Conservation (phyloP, 2,329 filamentous ascomycete species). For the Aspergillus sp. region DNA sequence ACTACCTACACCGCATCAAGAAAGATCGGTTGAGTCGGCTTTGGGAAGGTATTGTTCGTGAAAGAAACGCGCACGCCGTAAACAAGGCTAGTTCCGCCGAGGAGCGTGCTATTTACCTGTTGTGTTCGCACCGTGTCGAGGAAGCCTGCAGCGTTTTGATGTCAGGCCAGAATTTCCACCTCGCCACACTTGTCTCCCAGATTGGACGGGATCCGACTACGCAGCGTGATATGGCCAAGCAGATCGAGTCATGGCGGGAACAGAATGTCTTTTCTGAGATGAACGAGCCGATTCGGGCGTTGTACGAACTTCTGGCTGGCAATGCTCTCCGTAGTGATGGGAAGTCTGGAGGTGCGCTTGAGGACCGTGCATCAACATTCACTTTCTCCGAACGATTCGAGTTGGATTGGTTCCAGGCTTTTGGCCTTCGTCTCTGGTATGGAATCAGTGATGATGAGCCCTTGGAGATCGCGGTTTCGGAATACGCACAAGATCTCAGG, state of each 20-base stretch:
- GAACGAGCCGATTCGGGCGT: constrained; percentile 74
- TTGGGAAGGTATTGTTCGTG: constrained; percentile 49
- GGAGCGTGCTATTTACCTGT: constrained; percentile 77
- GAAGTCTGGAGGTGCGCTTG: constrained; percentile 66
- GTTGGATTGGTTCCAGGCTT: constrained; percentile 90
- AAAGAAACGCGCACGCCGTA: constrained; percentile 68
- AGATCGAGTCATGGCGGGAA: constrained; percentile 81
- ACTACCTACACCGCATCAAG: constrained; percentile 46
- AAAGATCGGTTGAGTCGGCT: constrained; percentile 48
- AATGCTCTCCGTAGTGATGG: constrained; percentile 84
- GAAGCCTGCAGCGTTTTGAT: constrained; percentile 81
- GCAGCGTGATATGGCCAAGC: constrained; percentile 72
- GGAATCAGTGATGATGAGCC: constrained; percentile 67
- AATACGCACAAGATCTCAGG: constrained; percentile 71
- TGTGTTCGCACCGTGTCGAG: constrained; percentile 74
- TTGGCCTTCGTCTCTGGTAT: constrained; percentile 90
- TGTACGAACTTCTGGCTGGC: constrained; percentile 87
- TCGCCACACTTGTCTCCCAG: constrained; percentile 81
- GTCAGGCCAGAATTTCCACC: constrained; percentile 72
- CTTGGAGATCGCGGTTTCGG: constrained; percentile 69
- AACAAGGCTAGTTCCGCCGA: constrained; percentile 65
- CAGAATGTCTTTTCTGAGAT: constrained; percentile 86
- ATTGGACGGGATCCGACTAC: constrained; percentile 71
- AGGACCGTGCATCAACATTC: constrained; percentile 79
- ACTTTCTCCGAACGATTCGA: constrained; percentile 79